These are phyloP conservation scores for Aspergillus brunneoviolaceus DNA, from an alignment of 2,329 filamentous ascomycete genomes.

Conservation along the genomic window DNA sequence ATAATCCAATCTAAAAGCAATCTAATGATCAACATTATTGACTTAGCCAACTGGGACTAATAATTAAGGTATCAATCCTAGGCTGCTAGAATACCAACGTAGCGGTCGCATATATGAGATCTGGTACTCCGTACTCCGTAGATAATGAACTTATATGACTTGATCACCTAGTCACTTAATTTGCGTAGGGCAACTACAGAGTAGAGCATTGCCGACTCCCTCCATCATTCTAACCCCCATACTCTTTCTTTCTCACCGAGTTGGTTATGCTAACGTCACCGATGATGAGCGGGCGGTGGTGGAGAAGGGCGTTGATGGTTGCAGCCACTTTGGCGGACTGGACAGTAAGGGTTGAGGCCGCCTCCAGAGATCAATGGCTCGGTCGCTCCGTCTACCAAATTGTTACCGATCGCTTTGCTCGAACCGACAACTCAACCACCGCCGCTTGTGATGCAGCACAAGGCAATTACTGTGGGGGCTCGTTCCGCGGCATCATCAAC, in stretches of 20 bases:
- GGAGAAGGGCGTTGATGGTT: not conserved
- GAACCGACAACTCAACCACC: constrained; percentile 36
- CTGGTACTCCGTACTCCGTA: no score
- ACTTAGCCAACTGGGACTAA: no score
- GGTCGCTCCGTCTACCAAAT: constrained; percentile 45
- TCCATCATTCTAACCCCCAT: not conserved
- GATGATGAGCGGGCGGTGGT: constrained; percentile 1
- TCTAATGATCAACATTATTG: no score
- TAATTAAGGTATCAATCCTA: no score
- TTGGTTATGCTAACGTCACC: constrained; percentile 1
- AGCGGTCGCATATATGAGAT: no score
- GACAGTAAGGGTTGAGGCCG: constrained; percentile 1
- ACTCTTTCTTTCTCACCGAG: not conserved
- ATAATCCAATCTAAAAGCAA: no score
- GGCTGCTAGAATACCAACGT: no score
- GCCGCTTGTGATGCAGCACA: constrained; percentile 24
- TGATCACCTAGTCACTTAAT: no score
- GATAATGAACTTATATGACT: no score
- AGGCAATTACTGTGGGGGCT: constrained; percentile 46
- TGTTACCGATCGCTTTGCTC: constrained; percentile 45
- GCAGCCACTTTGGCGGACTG: not conserved
- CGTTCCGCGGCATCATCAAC: constrained; percentile 46
- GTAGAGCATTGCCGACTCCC: no score
- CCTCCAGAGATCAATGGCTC: constrained; percentile 31
- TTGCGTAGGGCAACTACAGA: not conserved